phyloP scores from a whole-genome alignment of 2,329 filamentous ascomycete genomes.

The Diplodia corticola region DNA sequence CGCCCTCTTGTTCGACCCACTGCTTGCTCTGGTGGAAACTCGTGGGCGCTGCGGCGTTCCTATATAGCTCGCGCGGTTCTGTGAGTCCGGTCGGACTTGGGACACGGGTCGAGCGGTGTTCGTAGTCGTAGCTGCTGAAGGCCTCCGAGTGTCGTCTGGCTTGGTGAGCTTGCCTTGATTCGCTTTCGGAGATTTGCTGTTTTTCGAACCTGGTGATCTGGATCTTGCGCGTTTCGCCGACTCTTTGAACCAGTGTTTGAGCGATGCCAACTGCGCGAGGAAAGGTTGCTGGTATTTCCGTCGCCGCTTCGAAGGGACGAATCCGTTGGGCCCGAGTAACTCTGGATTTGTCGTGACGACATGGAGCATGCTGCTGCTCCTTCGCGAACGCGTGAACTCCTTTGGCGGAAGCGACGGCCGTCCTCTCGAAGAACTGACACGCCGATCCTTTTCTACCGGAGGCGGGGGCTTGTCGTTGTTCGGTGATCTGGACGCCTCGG shows the following conservation, averaged over 20 bases:
- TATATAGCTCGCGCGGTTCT: slow-evolving; percentile 39
- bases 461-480: slow-evolving; percentile 57
- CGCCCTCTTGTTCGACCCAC: slow-evolving; percentile 55
- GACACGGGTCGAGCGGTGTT: slow-evolving; percentile 36
- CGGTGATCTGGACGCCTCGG: slow-evolving; percentile 56
- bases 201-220: slow-evolving; percentile 27
- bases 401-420: slow-evolving; percentile 84
- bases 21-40: slow-evolving; percentile 44
- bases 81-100: slow-evolving; percentile 40
- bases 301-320: slow-evolving; percentile 55
- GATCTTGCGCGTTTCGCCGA: slow-evolving; percentile 59
- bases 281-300: slow-evolving; percentile 63
- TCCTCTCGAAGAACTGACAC: slow-evolving; percentile 73
- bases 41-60: slow-evolving; percentile 41
- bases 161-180: slow-evolving; percentile 38
- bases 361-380: slow-evolving; percentile 82
- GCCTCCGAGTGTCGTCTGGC: slow-evolving; percentile 33
- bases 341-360: slow-evolving; percentile 72
- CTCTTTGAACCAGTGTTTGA: slow-evolving; percentile 74
- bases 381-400: slow-evolving; percentile 66
- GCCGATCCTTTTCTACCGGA: slow-evolving; percentile 74
- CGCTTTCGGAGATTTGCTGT: slow-evolving; percentile 26
- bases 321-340: slow-evolving; percentile 57
- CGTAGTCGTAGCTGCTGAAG: slow-evolving; percentile 30
- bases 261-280: slow-evolving; percentile 64